Base-by-base conservation (phyloP, 495 filamentous ascomycete species). In the Daldinia bambusicola region DNA sequence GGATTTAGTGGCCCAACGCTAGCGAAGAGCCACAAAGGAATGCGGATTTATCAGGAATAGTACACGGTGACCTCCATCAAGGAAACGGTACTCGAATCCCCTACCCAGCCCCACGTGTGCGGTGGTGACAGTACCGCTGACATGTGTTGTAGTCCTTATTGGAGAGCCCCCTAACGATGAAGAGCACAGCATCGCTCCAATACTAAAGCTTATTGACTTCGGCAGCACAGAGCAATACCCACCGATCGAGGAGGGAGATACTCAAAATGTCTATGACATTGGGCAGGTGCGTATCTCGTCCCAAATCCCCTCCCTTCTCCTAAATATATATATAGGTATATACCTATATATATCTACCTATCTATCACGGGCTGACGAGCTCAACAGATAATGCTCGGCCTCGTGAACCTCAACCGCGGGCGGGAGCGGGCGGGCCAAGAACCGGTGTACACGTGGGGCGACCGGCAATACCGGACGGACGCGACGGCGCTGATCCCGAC, bases 51-150 rank as follows among this genome's bases (percentile, higher is more conserved):
- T 22, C 43, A 48, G 43, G 43, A 48, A 48, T 48, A 48, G 43
- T 48, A 48, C 43, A 48, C 10, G 43, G 43, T 13, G 43, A 48
- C 43, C 18, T 48, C 43, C 43, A 48, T 22, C 43, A 48, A 48
- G 43, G 43, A 16, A 48, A 48, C 18, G 10, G 43, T 48, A n/a
- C n/a, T n/a, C n/a, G n/a, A n/a, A n/a, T n/a, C n/a, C n/a, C n/a
- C n/a, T n/a, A 48, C 43, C 43, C 43, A 20, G 9, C 3, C 3
- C 43, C 20, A 48, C 2, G 20, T 48, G 6, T 26, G 26, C 26
- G 26, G 26, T 18, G 43, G 9, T 48, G 8, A 10, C 5, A 48
- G 10, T 4, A 18, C 12, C 0, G 18, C 43, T 48, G 22, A 48
- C 18, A 12, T 48, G 16, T 12, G 43, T 22, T 3, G 5, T 3